Evolutionary conservation across 129 eudicot genomes (phyloP).

Genomic region (Centella asiatica): DNA sequence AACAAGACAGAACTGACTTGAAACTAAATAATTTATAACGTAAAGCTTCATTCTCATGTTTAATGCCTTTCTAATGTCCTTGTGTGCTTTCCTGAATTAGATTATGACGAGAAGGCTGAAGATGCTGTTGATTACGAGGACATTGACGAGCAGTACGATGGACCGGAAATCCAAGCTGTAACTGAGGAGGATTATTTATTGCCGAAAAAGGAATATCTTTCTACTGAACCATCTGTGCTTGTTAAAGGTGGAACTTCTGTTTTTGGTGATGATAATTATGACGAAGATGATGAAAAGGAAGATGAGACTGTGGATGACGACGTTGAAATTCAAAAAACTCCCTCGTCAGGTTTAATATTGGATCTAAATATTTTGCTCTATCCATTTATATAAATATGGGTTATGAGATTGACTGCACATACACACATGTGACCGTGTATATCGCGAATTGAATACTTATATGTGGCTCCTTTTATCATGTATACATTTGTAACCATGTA

Average conservation of each 20-base stretch:
- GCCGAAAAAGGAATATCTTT: constrained; percentile 59
- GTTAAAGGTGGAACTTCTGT: constrained; percentile 44
- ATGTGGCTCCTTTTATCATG: no score
- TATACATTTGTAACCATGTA: no score
- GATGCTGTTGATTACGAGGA: constrained; percentile 97
- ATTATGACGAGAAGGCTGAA: constrained; percentile 89
- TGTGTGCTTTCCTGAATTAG: constrained; percentile 28
- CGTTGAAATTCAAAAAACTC: constrained; percentile 26
- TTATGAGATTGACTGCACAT: background rate
- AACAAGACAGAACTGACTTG: background rate
- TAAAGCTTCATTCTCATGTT: background rate
- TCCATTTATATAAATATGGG: background rate
- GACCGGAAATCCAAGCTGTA: constrained; percentile 82
- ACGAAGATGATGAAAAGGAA: constrained; percentile 65
- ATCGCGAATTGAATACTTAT: no score
- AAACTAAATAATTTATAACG: background rate
- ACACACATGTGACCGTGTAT: background rate
- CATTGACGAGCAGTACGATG: constrained; percentile 91
- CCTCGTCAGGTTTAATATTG: constrained; percentile 40
- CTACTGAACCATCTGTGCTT: constrained; percentile 38
- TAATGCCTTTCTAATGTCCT: background rate
- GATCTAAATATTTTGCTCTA: constrained; percentile 11
- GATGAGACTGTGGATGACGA: constrained; percentile 30
- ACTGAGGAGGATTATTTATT: constrained; percentile 86
- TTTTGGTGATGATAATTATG: constrained; percentile 94